Conservation (phyloP, 768 basidiomycete genomes). For the Boletales sp. region DNA sequence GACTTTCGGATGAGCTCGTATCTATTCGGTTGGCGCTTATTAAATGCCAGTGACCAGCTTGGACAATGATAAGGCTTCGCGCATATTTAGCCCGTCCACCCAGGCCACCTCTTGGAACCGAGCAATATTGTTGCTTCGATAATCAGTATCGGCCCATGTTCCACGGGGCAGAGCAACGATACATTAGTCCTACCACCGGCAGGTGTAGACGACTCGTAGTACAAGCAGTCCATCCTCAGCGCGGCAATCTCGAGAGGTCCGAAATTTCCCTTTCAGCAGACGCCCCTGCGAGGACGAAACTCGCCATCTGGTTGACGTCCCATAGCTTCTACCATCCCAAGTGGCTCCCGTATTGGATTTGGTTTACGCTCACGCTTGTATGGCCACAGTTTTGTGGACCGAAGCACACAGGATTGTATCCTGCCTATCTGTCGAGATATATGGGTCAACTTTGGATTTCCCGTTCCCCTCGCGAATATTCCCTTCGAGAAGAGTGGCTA, state of each 20-base stretch:
- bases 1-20: no score
- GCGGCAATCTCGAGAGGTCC: neutral
- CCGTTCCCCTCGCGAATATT: slow-evolving; percentile 20
- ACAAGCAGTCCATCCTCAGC: slow-evolving; percentile 19
- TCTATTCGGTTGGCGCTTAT: no score
- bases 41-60: no score
- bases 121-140: slow-evolving; percentile 7
- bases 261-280: slow-evolving; percentile 1
- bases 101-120: no score
- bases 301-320: slow-evolving; percentile 16
- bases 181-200: slow-evolving; percentile 21
- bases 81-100: no score
- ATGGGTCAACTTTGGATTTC: slow-evolving; percentile 23
- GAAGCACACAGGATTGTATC: slow-evolving; percentile 4
- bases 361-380: slow-evolving; percentile 14
- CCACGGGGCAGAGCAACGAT: slow-evolving; percentile 17
- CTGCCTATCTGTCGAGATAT: slow-evolving; percentile 16
- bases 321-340: neutral
- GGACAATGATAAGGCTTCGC: no score
- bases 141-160: slow-evolving; percentile 13
- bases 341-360: slow-evolving; percentile 17
- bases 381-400: slow-evolving; percentile 11
- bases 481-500: slow-evolving; percentile 9
- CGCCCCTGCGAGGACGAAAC: slow-evolving; percentile 1
- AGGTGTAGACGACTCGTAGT: slow-evolving; percentile 22